Evolutionary conservation across 2,329 filamentous ascomycete species (phyloP), one percentile per base, ranked within the genome.

Genomic region (Davidsoniella neocaledoniae): DNA sequence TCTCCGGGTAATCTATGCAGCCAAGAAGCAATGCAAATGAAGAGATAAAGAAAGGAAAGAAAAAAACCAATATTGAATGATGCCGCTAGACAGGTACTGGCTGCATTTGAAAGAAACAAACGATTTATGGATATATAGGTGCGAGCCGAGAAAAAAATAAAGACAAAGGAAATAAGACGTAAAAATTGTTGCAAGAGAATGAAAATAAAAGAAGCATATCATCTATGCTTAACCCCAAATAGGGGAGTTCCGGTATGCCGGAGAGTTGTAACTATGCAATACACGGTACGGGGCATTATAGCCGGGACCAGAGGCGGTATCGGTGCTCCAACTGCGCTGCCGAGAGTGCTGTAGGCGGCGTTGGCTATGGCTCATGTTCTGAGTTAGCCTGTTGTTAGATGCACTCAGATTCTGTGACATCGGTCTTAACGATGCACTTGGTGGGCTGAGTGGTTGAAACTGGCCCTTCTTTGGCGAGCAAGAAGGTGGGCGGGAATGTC

Each of bases 211-310:
- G 12, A 42, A 52, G 41, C 40, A 41, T 38, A 43, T 17, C 39
- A 14, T 14, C 19, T 40, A 12, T 5, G 37, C 39, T 62, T 54
- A 74, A n/a, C 70, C 67, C 72, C 73, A 76, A n/a, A 76, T 74
- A 0, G 72, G 73, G 2, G 64, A 68, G 36, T 70, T 66, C 25
- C 66, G 66, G 56, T 77, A 77, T 5, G 73, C 71, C 4, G 73
- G 73, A 3, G 73, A 74, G 57, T 76, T 74, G 56, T 77, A 76
- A 60, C 72, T 76, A 60, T 77, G 74, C 7, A 76, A 61, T 9
- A 76, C 64, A 1, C 73, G 69, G 53, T 71, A 76, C 7, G 69
- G 71, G 10, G 60, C 56, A 44, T 33, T 53, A 54, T 26, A 40
- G n/a, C 48, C 51, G 5, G 40, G 23, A 9, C 45, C 44, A n/a